Evolutionary conservation across 202 grass and related monocot species (phyloP).

Genomic region (Miscanthus sacchariflorus): DNA sequence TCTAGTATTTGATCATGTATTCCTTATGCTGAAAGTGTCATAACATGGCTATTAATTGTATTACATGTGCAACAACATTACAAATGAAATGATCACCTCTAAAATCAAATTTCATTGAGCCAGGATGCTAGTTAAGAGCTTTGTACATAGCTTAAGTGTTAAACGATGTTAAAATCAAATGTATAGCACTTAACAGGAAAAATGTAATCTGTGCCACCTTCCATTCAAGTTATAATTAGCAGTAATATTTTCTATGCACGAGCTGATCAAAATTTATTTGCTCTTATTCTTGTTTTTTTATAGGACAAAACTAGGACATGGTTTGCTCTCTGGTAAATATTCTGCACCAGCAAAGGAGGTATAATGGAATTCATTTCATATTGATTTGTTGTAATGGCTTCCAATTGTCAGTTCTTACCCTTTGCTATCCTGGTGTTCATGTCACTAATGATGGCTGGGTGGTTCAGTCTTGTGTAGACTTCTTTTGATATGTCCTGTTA

Average conservation of each 20-base stretch:
- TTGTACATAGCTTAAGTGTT: neutral
- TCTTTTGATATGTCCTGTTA: neutral
- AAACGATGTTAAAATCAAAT: conserved; percentile 21
- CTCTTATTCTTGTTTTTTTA: conserved; percentile 20
- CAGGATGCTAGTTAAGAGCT: neutral
- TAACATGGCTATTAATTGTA: conserved; percentile 10
- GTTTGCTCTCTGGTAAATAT: conserved; percentile 93
- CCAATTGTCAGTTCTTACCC: neutral
- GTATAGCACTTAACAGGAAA: neutral
- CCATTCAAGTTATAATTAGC: conserved; percentile 17
- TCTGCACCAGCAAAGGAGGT: conserved; percentile 74
- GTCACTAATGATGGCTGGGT: neutral
- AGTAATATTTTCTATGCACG: neutral
- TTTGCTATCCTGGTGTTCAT: conserved; percentile 2
- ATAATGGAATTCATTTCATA: neutral
- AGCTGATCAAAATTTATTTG: conserved; percentile 9
- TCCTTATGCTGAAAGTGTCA: conserved; percentile 8
- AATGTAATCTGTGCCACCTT: neutral
- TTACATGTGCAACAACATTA: conserved; percentile 19
- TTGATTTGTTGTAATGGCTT: conserved; percentile 20
- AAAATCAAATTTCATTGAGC: conserved; percentile 17
- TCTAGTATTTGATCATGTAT: neutral
- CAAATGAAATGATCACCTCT: neutral
- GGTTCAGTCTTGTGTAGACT: conserved; percentile 3
- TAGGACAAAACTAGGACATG: conserved; percentile 94